These are phyloP conservation scores for Graphilbum ipis-grandicollis DNA, from an alignment of 2,329 filamentous ascomycete genomes.

Conservation along the genomic window DNA sequence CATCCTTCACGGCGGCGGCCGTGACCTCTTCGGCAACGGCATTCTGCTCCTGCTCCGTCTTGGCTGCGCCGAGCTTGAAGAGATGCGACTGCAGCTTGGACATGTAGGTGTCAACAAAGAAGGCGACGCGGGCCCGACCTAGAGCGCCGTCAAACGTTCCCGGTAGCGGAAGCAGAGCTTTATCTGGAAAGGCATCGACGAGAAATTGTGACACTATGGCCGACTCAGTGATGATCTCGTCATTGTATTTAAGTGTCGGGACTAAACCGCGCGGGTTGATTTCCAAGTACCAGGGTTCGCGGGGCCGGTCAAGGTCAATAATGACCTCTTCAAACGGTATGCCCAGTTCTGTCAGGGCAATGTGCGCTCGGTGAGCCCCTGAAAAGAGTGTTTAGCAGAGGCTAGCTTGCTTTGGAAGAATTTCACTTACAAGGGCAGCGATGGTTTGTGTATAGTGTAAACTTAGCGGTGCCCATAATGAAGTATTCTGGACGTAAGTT, in stretches of 20 bases:
- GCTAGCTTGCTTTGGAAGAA: neutral
- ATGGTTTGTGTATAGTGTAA: slow-evolving; percentile 11
- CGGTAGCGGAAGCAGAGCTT: slow-evolving; percentile 38
- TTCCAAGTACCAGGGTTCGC: slow-evolving; percentile 56
- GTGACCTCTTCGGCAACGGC: slow-evolving; percentile 32
- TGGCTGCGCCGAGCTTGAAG: slow-evolving; percentile 25
- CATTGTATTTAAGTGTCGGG: slow-evolving; percentile 48
- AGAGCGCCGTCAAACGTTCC: slow-evolving; percentile 37
- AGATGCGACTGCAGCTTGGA: slow-evolving; percentile 24
- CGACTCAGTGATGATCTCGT: slow-evolving; percentile 55
- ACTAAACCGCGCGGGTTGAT: slow-evolving; percentile 69
- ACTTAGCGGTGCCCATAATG: slow-evolving; percentile 6
- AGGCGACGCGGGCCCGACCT: slow-evolving; percentile 46
- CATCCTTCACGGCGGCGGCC: slow-evolving; percentile 43
- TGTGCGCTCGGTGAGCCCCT: slow-evolving; percentile 59
- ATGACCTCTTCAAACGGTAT: slow-evolving; percentile 52
- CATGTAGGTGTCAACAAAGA: slow-evolving; percentile 34
- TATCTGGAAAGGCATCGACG: slow-evolving; percentile 45
- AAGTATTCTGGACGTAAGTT: no score
- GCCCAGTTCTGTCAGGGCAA: slow-evolving; percentile 48
- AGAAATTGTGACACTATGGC: slow-evolving; percentile 56
- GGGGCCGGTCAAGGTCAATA: slow-evolving; percentile 52
- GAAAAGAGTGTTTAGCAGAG: slow-evolving; percentile 4
- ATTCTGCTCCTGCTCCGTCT: slow-evolving; percentile 31
- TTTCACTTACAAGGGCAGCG: slow-evolving; percentile 8